phyloP scores from a whole-genome alignment of 139 green algal species.

The Ulvella scutata region DNA sequence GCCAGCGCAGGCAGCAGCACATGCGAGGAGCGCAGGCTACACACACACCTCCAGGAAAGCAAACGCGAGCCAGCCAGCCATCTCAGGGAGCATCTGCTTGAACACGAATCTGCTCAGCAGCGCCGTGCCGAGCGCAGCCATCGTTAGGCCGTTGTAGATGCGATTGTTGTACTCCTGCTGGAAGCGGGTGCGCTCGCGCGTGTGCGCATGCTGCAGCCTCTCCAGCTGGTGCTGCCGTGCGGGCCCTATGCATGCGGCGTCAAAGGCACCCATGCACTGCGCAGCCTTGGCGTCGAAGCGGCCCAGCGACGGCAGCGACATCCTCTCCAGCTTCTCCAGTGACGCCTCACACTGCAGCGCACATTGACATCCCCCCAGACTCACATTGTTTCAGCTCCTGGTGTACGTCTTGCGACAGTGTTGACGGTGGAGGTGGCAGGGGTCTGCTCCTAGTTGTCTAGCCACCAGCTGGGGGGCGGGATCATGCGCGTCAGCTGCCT shows the following conservation, averaged over 20 bases:
- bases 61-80: slow-evolving; percentile 39
- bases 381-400: too few relatives aligned
- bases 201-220: slow-evolving; percentile 25
- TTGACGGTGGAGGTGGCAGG: too few relatives aligned
- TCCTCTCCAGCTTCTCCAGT: slow-evolving; percentile 18
- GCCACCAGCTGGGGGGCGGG: too few relatives aligned
- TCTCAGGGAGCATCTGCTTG: slow-evolving; percentile 34
- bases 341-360: slow-evolving; percentile 16
- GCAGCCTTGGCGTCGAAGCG: slow-evolving; percentile 38
- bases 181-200: slow-evolving; percentile 34
- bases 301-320: slow-evolving; percentile 33
- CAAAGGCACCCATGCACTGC: slow-evolving; percentile 30
- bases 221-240: slow-evolving; percentile 3
- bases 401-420: too few relatives aligned
- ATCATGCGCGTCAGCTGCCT: too few relatives aligned
- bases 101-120: slow-evolving; percentile 44
- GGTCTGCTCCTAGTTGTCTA: too few relatives aligned
- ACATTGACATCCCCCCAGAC: too few relatives aligned
- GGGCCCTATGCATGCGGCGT: slow-evolving; percentile 2
- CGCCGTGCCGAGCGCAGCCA: slow-evolving; percentile 30
- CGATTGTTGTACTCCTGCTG: slow-evolving; percentile 67
- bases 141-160: slow-evolving; percentile 47
- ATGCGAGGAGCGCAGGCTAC: too few relatives aligned
- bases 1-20: too few relatives aligned
- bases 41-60: slow-evolving; percentile 49